phyloP scores from a whole-genome alignment of 768 basidiomycete species.

The Boletus sp. region DNA sequence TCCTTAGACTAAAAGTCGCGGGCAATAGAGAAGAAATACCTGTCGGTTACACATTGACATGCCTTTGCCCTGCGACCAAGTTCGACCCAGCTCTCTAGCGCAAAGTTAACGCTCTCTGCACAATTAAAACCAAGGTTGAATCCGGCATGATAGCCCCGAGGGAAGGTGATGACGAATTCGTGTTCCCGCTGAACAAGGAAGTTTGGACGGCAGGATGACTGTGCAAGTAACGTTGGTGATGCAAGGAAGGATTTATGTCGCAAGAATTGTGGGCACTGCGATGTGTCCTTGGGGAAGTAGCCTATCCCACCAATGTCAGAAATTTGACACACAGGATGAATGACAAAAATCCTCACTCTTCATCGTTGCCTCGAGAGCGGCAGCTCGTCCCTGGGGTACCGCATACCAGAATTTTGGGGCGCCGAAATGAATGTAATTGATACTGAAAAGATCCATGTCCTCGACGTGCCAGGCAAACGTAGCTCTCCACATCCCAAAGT shows the following conservation, averaged over 20 bases:
- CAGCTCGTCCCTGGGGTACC: constrained; percentile 82
- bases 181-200: constrained; percentile 87
- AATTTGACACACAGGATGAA: neutral
- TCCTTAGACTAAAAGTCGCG: constrained; percentile 5
- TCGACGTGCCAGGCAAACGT: constrained; percentile 99
- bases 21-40: constrained; percentile 41
- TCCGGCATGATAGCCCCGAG: constrained; percentile 93
- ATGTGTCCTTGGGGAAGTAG: constrained; percentile 86
- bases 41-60: constrained; percentile 72
- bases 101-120: constrained; percentile 97
- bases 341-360: constrained; percentile 51
- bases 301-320: constrained; percentile 41
- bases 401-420: constrained; percentile 98
- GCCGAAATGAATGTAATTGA: constrained; percentile 99
- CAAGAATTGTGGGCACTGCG: constrained; percentile 87
- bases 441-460: constrained; percentile 98
- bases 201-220: constrained; percentile 80
- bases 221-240: constrained; percentile 79
- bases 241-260: constrained; percentile 96
- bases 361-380: constrained; percentile 86
- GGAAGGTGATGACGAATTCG: constrained; percentile 97
- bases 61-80: constrained; percentile 77
- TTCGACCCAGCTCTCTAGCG: constrained; percentile 91
- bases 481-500: constrained; percentile 99
- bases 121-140: constrained; percentile 97